phyloP scores from a whole-genome alignment of 257 asterid genomes.

The Linaria vulgaris region DNA sequence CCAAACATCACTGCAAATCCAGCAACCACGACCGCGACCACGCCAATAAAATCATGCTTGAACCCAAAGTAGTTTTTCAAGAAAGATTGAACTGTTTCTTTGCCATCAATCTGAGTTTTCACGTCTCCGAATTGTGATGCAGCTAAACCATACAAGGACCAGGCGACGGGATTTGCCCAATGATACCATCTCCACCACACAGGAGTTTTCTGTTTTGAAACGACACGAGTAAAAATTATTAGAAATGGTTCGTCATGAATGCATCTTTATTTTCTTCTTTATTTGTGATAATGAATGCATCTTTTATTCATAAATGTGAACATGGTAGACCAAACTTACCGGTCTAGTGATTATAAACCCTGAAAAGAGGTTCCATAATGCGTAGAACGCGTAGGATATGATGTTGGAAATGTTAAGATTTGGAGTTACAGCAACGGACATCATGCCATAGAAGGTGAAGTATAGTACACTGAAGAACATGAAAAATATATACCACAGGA shows the following conservation, averaged over 20 bases:
- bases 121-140: slow-evolving; percentile 49
- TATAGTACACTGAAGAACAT: slow-evolving; percentile 42
- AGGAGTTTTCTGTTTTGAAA: slow-evolving; percentile 37
- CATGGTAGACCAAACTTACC: slow-evolving; percentile 32
- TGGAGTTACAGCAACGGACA: slow-evolving; percentile 48
- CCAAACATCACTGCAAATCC: slow-evolving; percentile 40
- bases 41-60: slow-evolving; percentile 53
- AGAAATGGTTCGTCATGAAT: not conserved
- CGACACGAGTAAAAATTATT: not conserved
- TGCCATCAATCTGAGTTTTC: slow-evolving; percentile 10
- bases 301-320: too few species aligned
- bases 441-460: slow-evolving; percentile 62
- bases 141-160: slow-evolving; percentile 48
- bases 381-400: slow-evolving; percentile 24
- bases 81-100: slow-evolving; percentile 41
- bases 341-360: slow-evolving; percentile 50
- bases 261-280: too few species aligned
- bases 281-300: too few species aligned
- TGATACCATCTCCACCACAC: slow-evolving; percentile 67
- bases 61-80: slow-evolving; percentile 46
- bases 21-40: slow-evolving; percentile 39
- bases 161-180: slow-evolving; percentile 47
- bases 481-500: slow-evolving; percentile 45
- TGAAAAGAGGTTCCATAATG: slow-evolving; percentile 51
- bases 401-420: slow-evolving; percentile 46